Percentiles rank a stretch among this genome's conserved stretches.
phyloP scores from a whole-genome alignment of 2,329 filamentous ascomycete species.

The Colletotrichum lindemuthianum region DNA sequence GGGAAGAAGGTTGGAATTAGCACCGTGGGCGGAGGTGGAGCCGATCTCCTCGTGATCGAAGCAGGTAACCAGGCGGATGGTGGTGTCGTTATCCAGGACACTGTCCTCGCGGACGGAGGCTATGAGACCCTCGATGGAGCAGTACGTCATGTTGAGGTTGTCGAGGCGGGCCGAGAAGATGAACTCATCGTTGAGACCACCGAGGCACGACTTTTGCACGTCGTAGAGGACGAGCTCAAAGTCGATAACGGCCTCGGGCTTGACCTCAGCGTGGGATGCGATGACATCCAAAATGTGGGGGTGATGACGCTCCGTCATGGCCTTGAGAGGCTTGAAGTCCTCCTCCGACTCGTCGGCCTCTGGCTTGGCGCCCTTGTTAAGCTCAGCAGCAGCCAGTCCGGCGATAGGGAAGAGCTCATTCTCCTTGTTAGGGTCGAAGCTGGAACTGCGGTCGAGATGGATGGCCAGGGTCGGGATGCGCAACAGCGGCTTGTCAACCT shows the following conservation, averaged over 20 bases:
- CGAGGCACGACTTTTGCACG: slow-evolving; percentile 88
- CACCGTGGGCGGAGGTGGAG: slow-evolving; percentile 90
- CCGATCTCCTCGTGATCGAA: slow-evolving; percentile 99
- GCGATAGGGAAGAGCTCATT: slow-evolving; percentile 94
- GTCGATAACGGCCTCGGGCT: slow-evolving; percentile 80
- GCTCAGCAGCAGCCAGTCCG: slow-evolving; percentile 85
- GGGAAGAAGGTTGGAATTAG: slow-evolving; percentile 90
- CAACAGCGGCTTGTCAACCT: slow-evolving; percentile 89
- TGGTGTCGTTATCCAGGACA: slow-evolving; percentile 78
- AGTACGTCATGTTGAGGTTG: slow-evolving; percentile 97
- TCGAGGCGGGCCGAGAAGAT: slow-evolving; percentile 96
- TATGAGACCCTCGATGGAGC: slow-evolving; percentile 86
- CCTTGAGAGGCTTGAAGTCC: slow-evolving; percentile 79
- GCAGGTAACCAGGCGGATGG: slow-evolving; percentile 90
- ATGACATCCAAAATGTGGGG: slow-evolving; percentile 87
- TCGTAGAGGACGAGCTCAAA: slow-evolving; percentile 99
- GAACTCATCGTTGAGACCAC: slow-evolving; percentile 91
- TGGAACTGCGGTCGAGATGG: slow-evolving; percentile 86
- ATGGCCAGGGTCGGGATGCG: slow-evolving; percentile 94
- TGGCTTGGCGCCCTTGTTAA: slow-evolving; percentile 74
- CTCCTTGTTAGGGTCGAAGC: slow-evolving; percentile 96
- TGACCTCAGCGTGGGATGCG: slow-evolving; percentile 78
- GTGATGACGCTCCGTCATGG: slow-evolving; percentile 85
- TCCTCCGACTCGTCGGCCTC: slow-evolving; percentile 56
- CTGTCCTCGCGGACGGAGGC: slow-evolving; percentile 73